These are phyloP conservation scores for Cicer pinnatifidum DNA, from an alignment of 306 rosid genomes.

Conservation along the genomic window DNA sequence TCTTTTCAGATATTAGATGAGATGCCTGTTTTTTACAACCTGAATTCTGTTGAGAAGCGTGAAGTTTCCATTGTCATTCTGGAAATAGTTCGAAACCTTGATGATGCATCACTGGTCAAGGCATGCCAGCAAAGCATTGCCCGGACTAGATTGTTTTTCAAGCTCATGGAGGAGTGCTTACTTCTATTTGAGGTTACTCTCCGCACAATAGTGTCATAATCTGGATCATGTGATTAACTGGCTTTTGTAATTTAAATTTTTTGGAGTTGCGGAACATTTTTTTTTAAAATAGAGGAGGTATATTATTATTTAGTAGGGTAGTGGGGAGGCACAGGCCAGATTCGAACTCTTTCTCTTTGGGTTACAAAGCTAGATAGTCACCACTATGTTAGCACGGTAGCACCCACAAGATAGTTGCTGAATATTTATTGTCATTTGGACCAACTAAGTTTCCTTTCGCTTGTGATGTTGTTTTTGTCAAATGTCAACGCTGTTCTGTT, in stretches of 20 bases:
- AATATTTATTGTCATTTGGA: conserved; percentile 1
- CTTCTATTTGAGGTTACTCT: conserved; percentile 83
- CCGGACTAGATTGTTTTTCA: conserved; percentile 94
- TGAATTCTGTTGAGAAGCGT: conserved; percentile 88
- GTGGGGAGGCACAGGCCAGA: neutral
- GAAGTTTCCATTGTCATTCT: conserved; percentile 84
- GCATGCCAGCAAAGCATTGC: conserved; percentile 99
- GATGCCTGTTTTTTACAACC: conserved; percentile 97
- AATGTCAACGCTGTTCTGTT: conserved; percentile 32
- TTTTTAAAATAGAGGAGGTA: neutral
- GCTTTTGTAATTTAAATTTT: conserved; percentile 1
- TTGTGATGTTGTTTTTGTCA: conserved; percentile 20
- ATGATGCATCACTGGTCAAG: conserved; percentile 86
- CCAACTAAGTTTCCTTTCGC: neutral
- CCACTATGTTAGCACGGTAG: neutral
- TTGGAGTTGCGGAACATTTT: neutral
- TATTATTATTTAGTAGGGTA: neutral
- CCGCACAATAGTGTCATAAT: conserved; percentile 29
- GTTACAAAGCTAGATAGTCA: neutral
- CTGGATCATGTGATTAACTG: conserved; percentile 24
- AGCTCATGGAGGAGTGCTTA: conserved; percentile 94
- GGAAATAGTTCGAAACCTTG: conserved; percentile 96
- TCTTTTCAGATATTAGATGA: conserved; percentile 87
- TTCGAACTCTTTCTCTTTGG: conserved; percentile 1
- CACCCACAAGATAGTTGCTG: neutral